These are phyloP conservation scores for Aspergillus felis DNA, from an alignment of 2,329 filamentous ascomycete species.

Conservation along the genomic window DNA sequence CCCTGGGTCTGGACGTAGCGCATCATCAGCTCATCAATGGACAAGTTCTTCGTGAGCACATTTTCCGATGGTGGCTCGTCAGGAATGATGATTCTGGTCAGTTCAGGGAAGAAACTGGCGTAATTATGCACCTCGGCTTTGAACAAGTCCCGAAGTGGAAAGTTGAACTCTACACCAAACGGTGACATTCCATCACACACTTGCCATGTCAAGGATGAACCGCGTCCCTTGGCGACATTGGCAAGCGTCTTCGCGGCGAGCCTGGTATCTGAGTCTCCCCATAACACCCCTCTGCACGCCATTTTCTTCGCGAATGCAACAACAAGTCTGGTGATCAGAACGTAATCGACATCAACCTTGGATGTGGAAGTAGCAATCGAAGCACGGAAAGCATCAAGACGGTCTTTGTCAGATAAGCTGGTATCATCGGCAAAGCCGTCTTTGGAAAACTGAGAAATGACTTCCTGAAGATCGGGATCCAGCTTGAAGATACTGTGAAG, in stretches of 20 bases:
- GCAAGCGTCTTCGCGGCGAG: constrained; percentile 82
- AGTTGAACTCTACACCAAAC: constrained; percentile 62
- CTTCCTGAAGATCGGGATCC: constrained; percentile 31
- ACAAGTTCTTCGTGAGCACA: constrained; percentile 55
- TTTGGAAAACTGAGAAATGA: constrained; percentile 29
- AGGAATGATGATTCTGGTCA: constrained; percentile 48
- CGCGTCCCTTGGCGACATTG: constrained; percentile 87
- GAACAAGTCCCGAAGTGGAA: constrained; percentile 80
- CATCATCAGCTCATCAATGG: constrained; percentile 85
- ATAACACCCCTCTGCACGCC: constrained; percentile 67
- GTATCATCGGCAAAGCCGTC: constrained; percentile 23
- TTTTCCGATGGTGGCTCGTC: constrained; percentile 35
- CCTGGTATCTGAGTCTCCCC: constrained; percentile 81
- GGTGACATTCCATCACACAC: constrained; percentile 69
- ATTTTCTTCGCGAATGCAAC: constrained; percentile 58
- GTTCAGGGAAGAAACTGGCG: constrained; percentile 49
- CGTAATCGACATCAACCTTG: constrained; percentile 65
- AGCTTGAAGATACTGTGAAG: constrained; percentile 60
- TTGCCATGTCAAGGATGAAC: constrained; percentile 76
- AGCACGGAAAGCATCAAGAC: constrained; percentile 54
- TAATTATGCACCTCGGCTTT: constrained; percentile 74
- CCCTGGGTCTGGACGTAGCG: constrained; percentile 87
- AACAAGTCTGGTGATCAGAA: constrained; percentile 69
- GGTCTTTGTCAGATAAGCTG: constrained; percentile 36
- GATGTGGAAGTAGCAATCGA: constrained; percentile 70